These are phyloP conservation scores for Myriangium duriaei DNA, from an alignment of 2,329 filamentous ascomycete genomes.

Conservation along the genomic window DNA sequence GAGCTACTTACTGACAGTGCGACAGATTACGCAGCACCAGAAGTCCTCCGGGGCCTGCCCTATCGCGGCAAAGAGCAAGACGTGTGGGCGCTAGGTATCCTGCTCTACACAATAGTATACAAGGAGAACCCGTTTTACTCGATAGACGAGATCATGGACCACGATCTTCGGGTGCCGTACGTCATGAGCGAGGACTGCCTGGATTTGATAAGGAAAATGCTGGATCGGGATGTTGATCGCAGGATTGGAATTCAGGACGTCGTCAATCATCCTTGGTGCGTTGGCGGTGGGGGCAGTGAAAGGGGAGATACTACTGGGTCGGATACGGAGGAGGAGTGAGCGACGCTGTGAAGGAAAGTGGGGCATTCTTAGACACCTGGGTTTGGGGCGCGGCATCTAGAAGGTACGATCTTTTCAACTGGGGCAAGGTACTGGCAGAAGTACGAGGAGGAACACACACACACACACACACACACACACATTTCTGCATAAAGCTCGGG, in stretches of 20 bases:
- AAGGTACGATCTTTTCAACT: too few species aligned
- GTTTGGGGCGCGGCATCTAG: too few species aligned
- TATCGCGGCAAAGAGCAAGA: constrained; percentile 96
- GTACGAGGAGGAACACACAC: too few species aligned
- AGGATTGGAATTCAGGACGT: constrained; percentile 81
- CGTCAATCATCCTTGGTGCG: constrained; percentile 75
- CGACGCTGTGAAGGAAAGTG: too few species aligned
- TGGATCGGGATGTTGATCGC: constrained; percentile 74
- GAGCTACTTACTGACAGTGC: too few species aligned
- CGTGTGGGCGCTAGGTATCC: constrained; percentile 92
- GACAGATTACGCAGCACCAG: constrained; percentile 97
- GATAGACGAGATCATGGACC: constrained; percentile 98
- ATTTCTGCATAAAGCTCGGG: too few species aligned
- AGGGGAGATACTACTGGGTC: too few species aligned
- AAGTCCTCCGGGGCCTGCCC: constrained; percentile 81
- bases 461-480: too few species aligned
- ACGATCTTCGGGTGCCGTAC: constrained; percentile 82
- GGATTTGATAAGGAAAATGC: constrained; percentile 80
- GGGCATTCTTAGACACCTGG: too few species aligned
- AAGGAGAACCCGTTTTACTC: constrained; percentile 99
- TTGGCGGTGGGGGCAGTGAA: constrained; percentile 10
- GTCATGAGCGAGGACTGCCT: constrained; percentile 85
- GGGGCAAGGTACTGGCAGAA: too few species aligned
- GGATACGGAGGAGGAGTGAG: too few species aligned
- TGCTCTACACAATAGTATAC: constrained; percentile 97